These are phyloP conservation scores for Backusella tuberculispora DNA, from an alignment of 192 early-diverging fungal species.

Conservation along the genomic window DNA sequence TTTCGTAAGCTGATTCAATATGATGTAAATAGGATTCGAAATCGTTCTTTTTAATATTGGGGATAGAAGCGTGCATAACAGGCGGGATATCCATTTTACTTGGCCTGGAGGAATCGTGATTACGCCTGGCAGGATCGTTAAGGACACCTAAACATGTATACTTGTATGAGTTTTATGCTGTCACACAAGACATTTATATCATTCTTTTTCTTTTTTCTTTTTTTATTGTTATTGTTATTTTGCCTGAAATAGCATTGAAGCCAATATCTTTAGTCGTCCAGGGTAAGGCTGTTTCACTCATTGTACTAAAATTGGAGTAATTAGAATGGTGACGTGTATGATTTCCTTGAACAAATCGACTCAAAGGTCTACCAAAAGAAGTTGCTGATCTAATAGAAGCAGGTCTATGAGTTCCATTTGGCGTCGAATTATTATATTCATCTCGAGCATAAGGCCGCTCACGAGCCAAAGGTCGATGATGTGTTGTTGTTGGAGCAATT, in stretches of 20 bases:
- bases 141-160: constrained; percentile 60
- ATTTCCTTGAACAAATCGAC: constrained; percentile 27
- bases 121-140: constrained; percentile 67
- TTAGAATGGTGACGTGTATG: constrained; percentile 49
- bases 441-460: constrained; percentile 24
- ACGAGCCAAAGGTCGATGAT: constrained; percentile 15
- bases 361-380: constrained; percentile 30
- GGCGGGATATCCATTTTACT: constrained; percentile 59
- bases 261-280: constrained; percentile 80
- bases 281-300: constrained; percentile 54
- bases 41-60: constrained; percentile 71
- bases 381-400: constrained; percentile 37
- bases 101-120: constrained; percentile 49
- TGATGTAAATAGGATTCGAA: constrained; percentile 85
- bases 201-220: background rate
- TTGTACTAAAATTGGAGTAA: constrained; percentile 52
- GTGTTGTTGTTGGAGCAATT: background rate
- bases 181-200: constrained; percentile 19
- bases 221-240: constrained; percentile 12
- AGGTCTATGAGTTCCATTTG: constrained; percentile 18
- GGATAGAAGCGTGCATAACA: constrained; percentile 62
- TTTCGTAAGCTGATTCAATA: constrained; percentile 77
- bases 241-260: constrained; percentile 73
- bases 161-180: constrained; percentile 7
- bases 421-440: constrained; percentile 1